Evolutionary conservation across 2,329 filamentous ascomycete genomes (phyloP).

Genomic region (Pochonia chlamydosporia): DNA sequence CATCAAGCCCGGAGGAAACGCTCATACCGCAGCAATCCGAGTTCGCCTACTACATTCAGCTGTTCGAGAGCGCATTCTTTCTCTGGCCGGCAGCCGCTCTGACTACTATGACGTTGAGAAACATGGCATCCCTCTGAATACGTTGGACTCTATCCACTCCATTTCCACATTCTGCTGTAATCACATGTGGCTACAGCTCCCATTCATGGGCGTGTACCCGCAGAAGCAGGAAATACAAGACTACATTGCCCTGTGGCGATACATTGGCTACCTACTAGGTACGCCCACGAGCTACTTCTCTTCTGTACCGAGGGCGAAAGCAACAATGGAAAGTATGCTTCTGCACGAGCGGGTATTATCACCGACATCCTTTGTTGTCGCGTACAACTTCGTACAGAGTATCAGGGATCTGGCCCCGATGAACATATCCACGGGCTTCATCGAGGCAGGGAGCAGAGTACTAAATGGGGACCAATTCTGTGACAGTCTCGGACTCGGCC

Average conservation of each 20-base stretch:
- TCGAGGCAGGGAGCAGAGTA: constrained; percentile 30
- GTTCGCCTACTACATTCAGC: constrained; percentile 62
- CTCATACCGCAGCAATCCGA: constrained; percentile 54
- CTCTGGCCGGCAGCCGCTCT: constrained; percentile 44
- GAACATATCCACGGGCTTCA: constrained; percentile 26
- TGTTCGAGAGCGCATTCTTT: constrained; percentile 57
- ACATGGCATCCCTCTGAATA: constrained; percentile 59
- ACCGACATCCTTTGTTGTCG: constrained; percentile 26
- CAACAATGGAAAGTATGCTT: constrained; percentile 26
- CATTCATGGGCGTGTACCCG: constrained; percentile 57
- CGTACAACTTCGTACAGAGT: constrained; percentile 32
- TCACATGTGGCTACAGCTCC: constrained; percentile 56
- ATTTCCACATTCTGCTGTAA: constrained; percentile 58
- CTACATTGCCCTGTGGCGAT: constrained; percentile 53
- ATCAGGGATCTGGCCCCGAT: constrained; percentile 30
- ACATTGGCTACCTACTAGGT: constrained; percentile 24
- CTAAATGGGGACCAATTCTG: constrained; percentile 32
- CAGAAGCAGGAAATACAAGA: constrained; percentile 52
- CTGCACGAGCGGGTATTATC: constrained; percentile 28
- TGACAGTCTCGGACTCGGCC: constrained; percentile 26
- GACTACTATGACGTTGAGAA: constrained; percentile 54
- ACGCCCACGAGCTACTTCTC: constrained; percentile 20
- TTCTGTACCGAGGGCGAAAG: constrained; percentile 18
- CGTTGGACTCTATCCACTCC: constrained; percentile 58
- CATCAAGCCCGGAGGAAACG: constrained; percentile 56